These are phyloP conservation scores for Cercospora nicotianae DNA, from an alignment of 2,329 filamentous ascomycete genomes.

Conservation along the genomic window DNA sequence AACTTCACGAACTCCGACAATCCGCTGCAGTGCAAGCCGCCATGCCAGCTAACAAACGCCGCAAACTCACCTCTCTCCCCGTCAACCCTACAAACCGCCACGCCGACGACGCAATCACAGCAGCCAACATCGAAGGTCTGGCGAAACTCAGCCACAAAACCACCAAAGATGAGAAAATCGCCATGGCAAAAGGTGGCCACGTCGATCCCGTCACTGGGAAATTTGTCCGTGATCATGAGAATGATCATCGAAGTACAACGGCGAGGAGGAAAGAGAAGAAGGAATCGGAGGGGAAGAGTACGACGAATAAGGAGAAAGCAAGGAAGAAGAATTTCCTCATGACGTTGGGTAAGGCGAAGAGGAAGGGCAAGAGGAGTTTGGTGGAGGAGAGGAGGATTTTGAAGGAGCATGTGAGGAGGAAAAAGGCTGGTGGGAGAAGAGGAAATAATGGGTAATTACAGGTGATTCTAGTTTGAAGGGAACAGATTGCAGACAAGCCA, in stretches of 20 bases:
- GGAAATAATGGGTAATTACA: slow-evolving; percentile 55
- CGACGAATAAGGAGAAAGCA: slow-evolving; percentile 95
- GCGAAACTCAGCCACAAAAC: slow-evolving; percentile 73
- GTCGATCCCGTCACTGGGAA: slow-evolving; percentile 55
- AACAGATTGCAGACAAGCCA: background rate
- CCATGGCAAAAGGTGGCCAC: slow-evolving; percentile 66
- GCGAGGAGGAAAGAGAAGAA: slow-evolving; percentile 86
- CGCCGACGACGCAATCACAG: slow-evolving; percentile 86
- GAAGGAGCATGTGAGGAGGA: slow-evolving; percentile 76
- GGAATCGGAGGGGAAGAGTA: slow-evolving; percentile 85
- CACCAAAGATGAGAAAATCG: slow-evolving; percentile 87
- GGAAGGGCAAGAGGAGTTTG: slow-evolving; percentile 92
- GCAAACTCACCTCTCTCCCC: slow-evolving; percentile 34
- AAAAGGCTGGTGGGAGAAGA: slow-evolving; percentile 79
- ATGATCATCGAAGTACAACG: slow-evolving; percentile 79
- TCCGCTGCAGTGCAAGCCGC: slow-evolving; percentile 68
- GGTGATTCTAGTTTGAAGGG: background rate
- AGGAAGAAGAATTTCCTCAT: slow-evolving; percentile 98
- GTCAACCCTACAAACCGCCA: slow-evolving; percentile 46
- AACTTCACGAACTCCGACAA: slow-evolving; percentile 82
- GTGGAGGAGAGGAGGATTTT: slow-evolving; percentile 79
- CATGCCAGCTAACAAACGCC: slow-evolving; percentile 48
- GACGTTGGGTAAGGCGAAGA: slow-evolving; percentile 94
- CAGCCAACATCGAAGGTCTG: slow-evolving; percentile 86
- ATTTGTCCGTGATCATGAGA: slow-evolving; percentile 51